Evolutionary conservation across 768 basidiomycete species (phyloP).

Genomic region (Candolleomyces eurysporus): DNA sequence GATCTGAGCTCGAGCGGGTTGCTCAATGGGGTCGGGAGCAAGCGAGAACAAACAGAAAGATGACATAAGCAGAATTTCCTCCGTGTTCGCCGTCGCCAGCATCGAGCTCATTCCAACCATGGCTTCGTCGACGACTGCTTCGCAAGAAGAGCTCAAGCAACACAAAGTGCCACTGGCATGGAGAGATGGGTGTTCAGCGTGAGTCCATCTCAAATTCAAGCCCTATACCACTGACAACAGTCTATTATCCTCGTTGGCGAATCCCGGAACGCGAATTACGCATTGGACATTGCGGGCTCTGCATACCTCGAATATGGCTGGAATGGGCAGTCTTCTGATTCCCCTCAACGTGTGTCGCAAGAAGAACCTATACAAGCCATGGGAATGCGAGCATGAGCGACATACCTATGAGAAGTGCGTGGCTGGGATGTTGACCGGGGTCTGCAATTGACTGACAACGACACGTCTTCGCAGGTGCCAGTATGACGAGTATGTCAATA

Average conservation of each 20-base stretch:
- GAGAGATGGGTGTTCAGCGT: conserved; percentile 93
- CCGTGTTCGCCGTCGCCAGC: not conserved
- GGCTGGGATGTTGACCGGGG: not conserved
- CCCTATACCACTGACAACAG: not conserved
- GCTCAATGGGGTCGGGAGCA: not conserved
- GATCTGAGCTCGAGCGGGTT: too few relatives aligned
- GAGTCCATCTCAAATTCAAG: conserved; percentile 30
- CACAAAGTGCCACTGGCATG: conserved; percentile 75
- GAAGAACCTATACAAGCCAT: conserved; percentile 76
- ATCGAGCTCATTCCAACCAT: conserved; percentile 32
- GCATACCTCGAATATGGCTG: not conserved
- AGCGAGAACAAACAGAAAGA: not conserved
- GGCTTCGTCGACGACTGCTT: conserved; percentile 76
- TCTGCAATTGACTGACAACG: not conserved
- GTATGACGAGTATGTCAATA: conserved; percentile 80
- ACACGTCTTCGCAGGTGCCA: conserved; percentile 63
- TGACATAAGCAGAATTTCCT: conserved; percentile 6
- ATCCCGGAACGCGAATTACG: conserved; percentile 6
- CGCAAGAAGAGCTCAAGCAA: conserved; percentile 78
- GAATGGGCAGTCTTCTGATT: conserved; percentile 65
- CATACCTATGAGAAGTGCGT: conserved; percentile 84
- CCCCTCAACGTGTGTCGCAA: conserved; percentile 87
- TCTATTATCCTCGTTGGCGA: not conserved
- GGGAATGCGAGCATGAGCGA: conserved; percentile 90
- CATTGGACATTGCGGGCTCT: not conserved